Evolutionary conservation across 345 rosid species (phyloP).

Genomic region (Brassica nigra): DNA sequence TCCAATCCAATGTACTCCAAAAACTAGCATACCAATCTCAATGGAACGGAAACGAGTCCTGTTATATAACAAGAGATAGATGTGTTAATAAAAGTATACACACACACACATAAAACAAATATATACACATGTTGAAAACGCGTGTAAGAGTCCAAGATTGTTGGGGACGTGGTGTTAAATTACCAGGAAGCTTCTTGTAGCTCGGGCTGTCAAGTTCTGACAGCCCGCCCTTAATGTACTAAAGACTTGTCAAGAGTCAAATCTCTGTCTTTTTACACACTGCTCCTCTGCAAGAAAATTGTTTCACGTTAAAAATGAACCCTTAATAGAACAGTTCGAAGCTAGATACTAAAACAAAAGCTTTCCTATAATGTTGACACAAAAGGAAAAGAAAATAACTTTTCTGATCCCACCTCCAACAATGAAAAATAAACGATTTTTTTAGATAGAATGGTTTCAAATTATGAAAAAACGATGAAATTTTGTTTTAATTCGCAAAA

Average conservation of each 20-base stretch:
- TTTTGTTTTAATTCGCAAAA: too few species aligned
- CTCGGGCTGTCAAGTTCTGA: conserved; percentile 35
- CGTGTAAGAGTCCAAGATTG: conserved; percentile 24
- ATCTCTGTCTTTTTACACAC: not conserved
- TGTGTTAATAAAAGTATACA: not conserved
- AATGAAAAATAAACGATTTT: not conserved
- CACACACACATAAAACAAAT: not conserved
- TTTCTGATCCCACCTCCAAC: conserved; percentile 5
- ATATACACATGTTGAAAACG: conserved; percentile 33
- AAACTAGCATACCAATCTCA: conserved; percentile 44
- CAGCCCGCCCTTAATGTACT: conserved; percentile 37
- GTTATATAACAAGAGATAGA: conserved; percentile 6
- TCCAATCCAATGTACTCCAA: not conserved
- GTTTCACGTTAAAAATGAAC: conserved; percentile 10
- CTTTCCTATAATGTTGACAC: conserved; percentile 32
- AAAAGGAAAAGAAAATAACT: not conserved
- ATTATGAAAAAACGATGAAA: not conserved
- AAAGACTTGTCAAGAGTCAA: conserved; percentile 20
- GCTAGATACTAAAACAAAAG: conserved; percentile 1
- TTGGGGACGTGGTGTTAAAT: conserved; percentile 9
- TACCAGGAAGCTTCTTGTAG: conserved; percentile 35
- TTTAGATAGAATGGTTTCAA: not conserved
- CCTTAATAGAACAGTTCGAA: not conserved
- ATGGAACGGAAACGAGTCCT: not conserved
- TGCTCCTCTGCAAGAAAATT: conserved; percentile 16